phyloP scores from a whole-genome alignment of 2,329 filamentous ascomycete genomes.

The Aspergillus sp. region DNA sequence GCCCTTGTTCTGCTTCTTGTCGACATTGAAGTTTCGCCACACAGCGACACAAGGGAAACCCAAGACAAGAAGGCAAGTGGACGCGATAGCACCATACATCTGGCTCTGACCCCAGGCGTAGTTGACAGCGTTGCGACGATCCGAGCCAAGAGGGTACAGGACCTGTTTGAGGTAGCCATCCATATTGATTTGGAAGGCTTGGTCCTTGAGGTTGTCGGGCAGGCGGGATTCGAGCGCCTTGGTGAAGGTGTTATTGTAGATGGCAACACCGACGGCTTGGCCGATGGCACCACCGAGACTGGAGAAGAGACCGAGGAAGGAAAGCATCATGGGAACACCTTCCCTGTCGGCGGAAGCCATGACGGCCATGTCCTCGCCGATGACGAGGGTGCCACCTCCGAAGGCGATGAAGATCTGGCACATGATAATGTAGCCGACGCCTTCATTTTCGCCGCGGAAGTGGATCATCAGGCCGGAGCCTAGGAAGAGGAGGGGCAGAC shows the following conservation, averaged over 20 bases:
- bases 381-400: slow-evolving; percentile 54
- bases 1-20: slow-evolving; percentile 43
- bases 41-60: slow-evolving; percentile 35
- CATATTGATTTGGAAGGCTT: slow-evolving; percentile 22
- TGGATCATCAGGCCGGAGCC: slow-evolving; percentile 57
- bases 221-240: slow-evolving; percentile 38
- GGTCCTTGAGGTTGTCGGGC: slow-evolving; percentile 17
- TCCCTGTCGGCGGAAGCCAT: slow-evolving; percentile 57
- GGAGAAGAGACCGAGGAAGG: slow-evolving; percentile 35
- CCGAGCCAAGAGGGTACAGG: slow-evolving; percentile 29
- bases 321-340: slow-evolving; percentile 50
- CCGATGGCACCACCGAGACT: slow-evolving; percentile 40
- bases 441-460: slow-evolving; percentile 52
- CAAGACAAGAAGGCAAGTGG: slow-evolving; percentile 33
- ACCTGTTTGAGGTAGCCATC: slow-evolving; percentile 28
- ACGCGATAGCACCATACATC: slow-evolving; percentile 36
- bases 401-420: slow-evolving; percentile 59
- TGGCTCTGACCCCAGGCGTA: slow-evolving; percentile 42
- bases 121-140: slow-evolving; percentile 35
- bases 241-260: slow-evolving; percentile 62
- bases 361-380: slow-evolving; percentile 59
- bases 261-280: slow-evolving; percentile 34
- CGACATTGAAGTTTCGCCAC: slow-evolving; percentile 42
- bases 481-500: slow-evolving; percentile 52
- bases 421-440: slow-evolving; percentile 55